Evolutionary conservation across 2,329 filamentous ascomycete species (phyloP), one percentile per base, ranked within the genome.

Genomic region (Dothistroma pini): DNA sequence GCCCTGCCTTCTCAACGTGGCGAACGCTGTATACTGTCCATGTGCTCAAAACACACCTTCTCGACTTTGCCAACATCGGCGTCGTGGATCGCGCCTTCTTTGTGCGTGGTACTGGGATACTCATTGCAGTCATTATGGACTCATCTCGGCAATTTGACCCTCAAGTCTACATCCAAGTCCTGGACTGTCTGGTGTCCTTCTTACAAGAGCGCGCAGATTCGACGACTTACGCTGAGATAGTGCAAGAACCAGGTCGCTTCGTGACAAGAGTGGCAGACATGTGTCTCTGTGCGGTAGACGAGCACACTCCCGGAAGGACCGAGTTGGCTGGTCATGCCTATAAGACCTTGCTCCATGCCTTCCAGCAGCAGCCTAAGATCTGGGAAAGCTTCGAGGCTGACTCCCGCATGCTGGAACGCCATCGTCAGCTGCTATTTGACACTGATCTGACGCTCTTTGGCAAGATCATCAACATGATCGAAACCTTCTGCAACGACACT

Each of bases 1-100:
- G 95, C 62, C 87, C 89, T 7, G 74, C 84, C 1, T 82, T 83
- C 0, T 86, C 89, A 61, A 88, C 88, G 1, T 92, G 86, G 78
- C 89, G 67, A 53, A 66, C 63, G 1, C 79, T 92, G 0, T 96
- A 93, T 71, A 88, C 88, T 2, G 76, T 91, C 0, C 83, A 88
- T 69, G 84, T 87, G 0, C 78, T 96, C 44, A 78, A 80, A 22
- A 82, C 86, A 58, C 88, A 87, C 71, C 79, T 91, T 25, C 54
- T 63, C 14, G 69, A 73, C 54, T 71, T 70, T 41, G 62, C 70
- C 8, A 56, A 63, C 12, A 52, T 72, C 6, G 72, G 69, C 14
- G 68, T 71, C 8, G 66, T 66, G 2, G 69, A 75, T 31, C 62
- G 66, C 35, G 50, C 35, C 1, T 75, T 74, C 61, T 58, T 74